Evolutionary conservation across 495 filamentous ascomycete genomes (phyloP).

Genomic region (Tuber calosporum): DNA sequence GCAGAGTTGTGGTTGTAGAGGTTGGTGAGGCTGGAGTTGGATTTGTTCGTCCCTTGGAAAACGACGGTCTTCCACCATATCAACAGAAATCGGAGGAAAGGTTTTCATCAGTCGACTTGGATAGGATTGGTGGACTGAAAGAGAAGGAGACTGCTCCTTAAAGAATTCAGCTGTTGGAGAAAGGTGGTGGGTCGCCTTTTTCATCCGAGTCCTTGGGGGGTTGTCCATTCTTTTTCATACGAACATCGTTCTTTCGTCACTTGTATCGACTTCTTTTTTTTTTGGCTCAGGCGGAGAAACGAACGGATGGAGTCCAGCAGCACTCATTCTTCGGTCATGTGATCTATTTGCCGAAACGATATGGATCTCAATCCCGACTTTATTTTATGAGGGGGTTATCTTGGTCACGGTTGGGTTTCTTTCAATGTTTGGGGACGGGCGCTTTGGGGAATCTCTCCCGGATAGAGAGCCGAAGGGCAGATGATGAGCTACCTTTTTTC

Average conservation of each 20-base stretch:
- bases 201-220: neutral
- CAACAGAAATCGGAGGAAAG: constrained; percentile 64
- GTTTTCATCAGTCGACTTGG: constrained; percentile 87
- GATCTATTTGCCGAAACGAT: constrained; percentile 25
- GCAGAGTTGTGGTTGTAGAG: constrained; percentile 81
- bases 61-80: constrained; percentile 78
- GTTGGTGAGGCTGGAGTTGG: constrained; percentile 79
- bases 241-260: constrained; percentile 26
- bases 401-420: constrained; percentile 28
- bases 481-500: constrained; percentile 15
- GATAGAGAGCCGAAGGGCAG: constrained; percentile 16
- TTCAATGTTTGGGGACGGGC: constrained; percentile 26
- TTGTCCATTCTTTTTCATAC: constrained; percentile 17
- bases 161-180: constrained; percentile 12
- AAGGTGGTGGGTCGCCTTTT: neutral
- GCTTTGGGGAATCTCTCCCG: neutral
- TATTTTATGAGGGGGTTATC: constrained; percentile 34
- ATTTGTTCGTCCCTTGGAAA: constrained; percentile 71
- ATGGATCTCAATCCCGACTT: constrained; percentile 11
- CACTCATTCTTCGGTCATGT: constrained; percentile 27
- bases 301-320: constrained; percentile 22
- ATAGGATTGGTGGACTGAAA: constrained; percentile 87
- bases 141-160: constrained; percentile 51
- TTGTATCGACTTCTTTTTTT: constrained; percentile 31
- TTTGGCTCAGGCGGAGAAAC: constrained; percentile 22